Conservation (phyloP, 2,329 filamentous ascomycete genomes). For the Pseudogymnoascus sp. region DNA sequence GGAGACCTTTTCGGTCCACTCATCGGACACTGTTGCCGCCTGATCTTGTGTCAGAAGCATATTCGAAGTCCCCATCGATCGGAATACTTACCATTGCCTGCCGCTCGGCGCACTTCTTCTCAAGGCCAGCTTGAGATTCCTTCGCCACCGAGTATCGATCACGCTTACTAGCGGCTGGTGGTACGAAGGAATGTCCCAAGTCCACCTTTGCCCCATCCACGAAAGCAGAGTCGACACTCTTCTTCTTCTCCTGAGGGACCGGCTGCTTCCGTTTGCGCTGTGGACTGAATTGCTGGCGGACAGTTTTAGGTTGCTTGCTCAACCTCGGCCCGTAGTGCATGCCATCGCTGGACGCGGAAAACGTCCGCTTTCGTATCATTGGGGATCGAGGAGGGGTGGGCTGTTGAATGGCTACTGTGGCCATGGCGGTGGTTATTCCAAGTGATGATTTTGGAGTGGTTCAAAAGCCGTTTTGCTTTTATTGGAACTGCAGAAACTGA, state of each 20-base stretch:
- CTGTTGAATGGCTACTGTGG: conserved; percentile 17
- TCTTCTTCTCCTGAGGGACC: conserved; percentile 1
- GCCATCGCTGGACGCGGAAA: neutral
- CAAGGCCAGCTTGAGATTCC: neutral
- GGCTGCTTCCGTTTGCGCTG: neutral
- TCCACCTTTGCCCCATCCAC: neutral
- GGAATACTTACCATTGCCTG: neutral
- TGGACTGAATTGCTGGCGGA: neutral
- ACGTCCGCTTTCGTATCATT: conserved; percentile 8
- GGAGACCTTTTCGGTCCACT: conserved; percentile 18
- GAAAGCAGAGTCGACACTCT: neutral
- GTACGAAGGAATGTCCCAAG: neutral
- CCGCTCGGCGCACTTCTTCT: neutral
- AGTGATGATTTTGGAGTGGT: neutral
- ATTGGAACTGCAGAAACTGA: neutral
- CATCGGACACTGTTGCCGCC: conserved; percentile 14
- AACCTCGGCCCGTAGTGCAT: neutral
- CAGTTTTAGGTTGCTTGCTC: conserved; percentile 4
- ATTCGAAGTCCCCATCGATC: neutral
- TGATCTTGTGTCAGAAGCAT: conserved; percentile 10
- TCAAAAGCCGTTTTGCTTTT: neutral
- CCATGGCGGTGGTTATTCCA: neutral
- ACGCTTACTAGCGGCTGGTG: neutral
- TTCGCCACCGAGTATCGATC: neutral
- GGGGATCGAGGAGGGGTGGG: conserved; percentile 27